Evolutionary conservation across 2,329 filamentous ascomycete species (phyloP).

Genomic region (Colletotrichum chlorophyti): DNA sequence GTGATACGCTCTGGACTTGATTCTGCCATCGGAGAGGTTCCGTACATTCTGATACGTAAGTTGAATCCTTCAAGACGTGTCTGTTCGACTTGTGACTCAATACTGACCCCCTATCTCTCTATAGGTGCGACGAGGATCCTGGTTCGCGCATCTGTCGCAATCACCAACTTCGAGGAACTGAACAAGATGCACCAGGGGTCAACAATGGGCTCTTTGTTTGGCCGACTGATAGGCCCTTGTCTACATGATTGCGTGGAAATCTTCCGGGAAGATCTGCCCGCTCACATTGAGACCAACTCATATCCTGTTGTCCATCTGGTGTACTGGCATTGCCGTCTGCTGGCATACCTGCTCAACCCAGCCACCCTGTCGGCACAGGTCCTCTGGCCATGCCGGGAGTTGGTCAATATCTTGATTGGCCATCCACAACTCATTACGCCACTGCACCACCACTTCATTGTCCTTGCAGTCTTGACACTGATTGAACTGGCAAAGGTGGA

Average conservation of each 20-base stretch:
- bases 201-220: conserved; percentile 58
- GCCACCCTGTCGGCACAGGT: conserved; percentile 62
- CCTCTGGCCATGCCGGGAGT: conserved; percentile 65
- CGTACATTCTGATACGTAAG: conserved; percentile 72
- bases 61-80: too few relatives aligned
- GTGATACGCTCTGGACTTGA: conserved; percentile 67
- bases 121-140: conserved; percentile 65
- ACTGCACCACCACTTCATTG: conserved; percentile 71
- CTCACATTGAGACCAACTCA: conserved; percentile 56
- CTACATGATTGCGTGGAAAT: conserved; percentile 68
- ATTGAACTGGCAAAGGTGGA: conserved; percentile 64
- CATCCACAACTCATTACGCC: conserved; percentile 65
- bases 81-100: too few relatives aligned
- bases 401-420: conserved; percentile 63
- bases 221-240: too few relatives aligned
- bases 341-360: conserved; percentile 67
- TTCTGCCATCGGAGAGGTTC: conserved; percentile 65
- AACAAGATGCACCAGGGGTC: too few relatives aligned
- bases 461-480: conserved; percentile 66
- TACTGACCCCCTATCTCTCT: background rate
- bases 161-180: conserved; percentile 35
- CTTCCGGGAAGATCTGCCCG: conserved; percentile 69
- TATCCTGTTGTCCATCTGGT: conserved; percentile 68
- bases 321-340: conserved; percentile 74
- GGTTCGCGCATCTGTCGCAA: conserved; percentile 44